Evolutionary conservation across 2,329 filamentous ascomycete genomes (phyloP), one percentile per base, ranked within the genome.

Genomic region (Macrophomina pseudophaseolina): DNA sequence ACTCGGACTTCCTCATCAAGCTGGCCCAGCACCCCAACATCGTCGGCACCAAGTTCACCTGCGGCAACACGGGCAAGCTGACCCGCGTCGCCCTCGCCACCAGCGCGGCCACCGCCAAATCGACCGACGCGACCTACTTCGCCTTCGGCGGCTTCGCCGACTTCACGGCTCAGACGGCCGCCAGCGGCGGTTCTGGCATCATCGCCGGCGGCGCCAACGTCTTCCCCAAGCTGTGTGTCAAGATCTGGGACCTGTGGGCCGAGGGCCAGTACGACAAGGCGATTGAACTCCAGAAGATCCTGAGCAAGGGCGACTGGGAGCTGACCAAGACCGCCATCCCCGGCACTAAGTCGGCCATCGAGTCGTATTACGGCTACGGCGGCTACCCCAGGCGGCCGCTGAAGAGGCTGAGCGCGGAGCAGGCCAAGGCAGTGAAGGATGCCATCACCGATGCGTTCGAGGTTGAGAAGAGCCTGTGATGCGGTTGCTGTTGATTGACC

Each of bases 41-140:
- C 74, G 82, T 93, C 69, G 93, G 93, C 69, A 94, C 92, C 65
- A 97, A 97, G 79, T 96, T 97, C 84, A 97, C 93, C 48, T 96
- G 92, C 77, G 93, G 91, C 70, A 95, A 92, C 83, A 95, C 92
- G 0, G 93, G 93, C 70, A 97, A 96, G 81, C 85, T 96, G 70
- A 94, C 92, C 12, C 89, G 93, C 38, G 91, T 97, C 4, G 92
- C 92, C 6, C 80, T 86, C 14, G 91, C 88, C 53, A 88, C 90
- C 56, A 82, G 91, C 72, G 91, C 92, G 66, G 87, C 88, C 78
- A 93, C 90, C 0, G 88, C 90, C 62, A 80, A 79, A 71, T 75
- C 74, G 66, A 69, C 75, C 42, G 79, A 80, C 42, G 80, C 77
- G 16, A 80, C 79, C 7, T 96, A 94, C 83, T 91, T 95, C 86